A percentile compares a stretch with the other conserved stretches of the same genome.
Evolutionary conservation across 1,139 yeast genomes (phyloP).

Genomic region (Debaryomyces sp.): DNA sequence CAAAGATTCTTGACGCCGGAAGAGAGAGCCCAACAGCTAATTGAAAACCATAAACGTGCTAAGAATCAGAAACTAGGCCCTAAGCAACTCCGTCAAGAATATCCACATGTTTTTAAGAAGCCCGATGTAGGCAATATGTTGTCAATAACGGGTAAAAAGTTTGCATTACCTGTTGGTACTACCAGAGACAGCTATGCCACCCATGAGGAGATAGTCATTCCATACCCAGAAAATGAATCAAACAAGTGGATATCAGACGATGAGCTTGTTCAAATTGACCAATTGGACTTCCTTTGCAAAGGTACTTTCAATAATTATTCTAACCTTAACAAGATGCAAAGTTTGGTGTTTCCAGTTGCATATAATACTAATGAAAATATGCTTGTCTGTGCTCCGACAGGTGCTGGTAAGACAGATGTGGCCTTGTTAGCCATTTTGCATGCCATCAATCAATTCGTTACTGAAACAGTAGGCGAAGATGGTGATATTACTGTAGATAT

Average conservation of each 20-base stretch:
- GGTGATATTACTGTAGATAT: constrained; percentile 60
- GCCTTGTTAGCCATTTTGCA: constrained; percentile 84
- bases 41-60: constrained; percentile 54
- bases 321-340: constrained; percentile 84
- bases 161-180: constrained; percentile 80
- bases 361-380: constrained; percentile 92
- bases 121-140: constrained; percentile 67
- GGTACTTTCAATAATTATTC: constrained; percentile 84
- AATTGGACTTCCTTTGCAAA: constrained; percentile 75
- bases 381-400: constrained; percentile 99
- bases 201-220: constrained; percentile 84
- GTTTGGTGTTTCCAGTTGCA: constrained; percentile 89
- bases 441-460: constrained; percentile 69
- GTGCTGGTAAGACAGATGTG: constrained; percentile 99
- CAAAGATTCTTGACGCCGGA: constrained; percentile 51
- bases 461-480: constrained; percentile 48
- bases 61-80: constrained; percentile 54
- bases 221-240: constrained; percentile 60
- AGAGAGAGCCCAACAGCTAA: constrained; percentile 59
- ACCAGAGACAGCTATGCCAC: constrained; percentile 61
- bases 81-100: constrained; percentile 51
- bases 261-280: constrained; percentile 57
- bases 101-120: constrained; percentile 86
- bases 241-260: constrained; percentile 54
- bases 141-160: constrained; percentile 80